phyloP scores from a whole-genome alignment of 495 filamentous ascomycete genomes.

The Chaetomidium leptoderma region DNA sequence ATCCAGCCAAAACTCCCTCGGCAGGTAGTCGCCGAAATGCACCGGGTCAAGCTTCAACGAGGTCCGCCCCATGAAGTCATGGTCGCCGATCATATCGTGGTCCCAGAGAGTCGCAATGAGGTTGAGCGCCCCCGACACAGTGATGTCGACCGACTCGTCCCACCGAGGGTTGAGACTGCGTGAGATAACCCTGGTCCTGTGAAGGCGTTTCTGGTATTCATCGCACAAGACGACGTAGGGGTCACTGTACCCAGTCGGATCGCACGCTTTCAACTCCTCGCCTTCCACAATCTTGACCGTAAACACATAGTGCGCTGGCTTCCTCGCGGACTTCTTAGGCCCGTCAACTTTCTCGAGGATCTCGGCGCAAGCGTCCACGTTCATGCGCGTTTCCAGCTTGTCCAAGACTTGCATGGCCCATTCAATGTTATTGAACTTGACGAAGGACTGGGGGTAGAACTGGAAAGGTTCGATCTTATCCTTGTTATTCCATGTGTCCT shows the following conservation, averaged over 20 bases:
- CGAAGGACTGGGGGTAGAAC: conserved; percentile 93
- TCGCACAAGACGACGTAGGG: conserved; percentile 96
- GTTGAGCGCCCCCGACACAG: conserved; percentile 83
- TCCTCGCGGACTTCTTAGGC: conserved; percentile 48
- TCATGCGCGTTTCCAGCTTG: conserved; percentile 79
- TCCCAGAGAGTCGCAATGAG: conserved; percentile 98
- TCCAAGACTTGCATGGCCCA: conserved; percentile 88
- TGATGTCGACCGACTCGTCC: conserved; percentile 97
- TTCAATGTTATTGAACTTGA: conserved; percentile 97
- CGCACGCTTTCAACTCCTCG: conserved; percentile 97
- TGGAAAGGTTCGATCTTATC: conserved; percentile 97
- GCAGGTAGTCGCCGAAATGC: conserved; percentile 93
- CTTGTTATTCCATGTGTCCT: conserved; percentile 89
- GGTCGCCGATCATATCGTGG: conserved; percentile 94
- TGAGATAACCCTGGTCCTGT: conserved; percentile 90
- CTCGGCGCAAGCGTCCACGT: conserved; percentile 90
- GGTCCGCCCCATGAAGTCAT: conserved; percentile 93
- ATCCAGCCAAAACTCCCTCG: conserved; percentile 94
- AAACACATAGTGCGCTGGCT: conserved; percentile 83
- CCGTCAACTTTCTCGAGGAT: conserved; percentile 63
- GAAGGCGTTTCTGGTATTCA: conserved; percentile 95
- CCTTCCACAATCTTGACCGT: conserved; percentile 98
- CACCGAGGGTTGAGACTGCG: conserved; percentile 90
- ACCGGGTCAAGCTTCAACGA: conserved; percentile 91
- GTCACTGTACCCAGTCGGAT: conserved; percentile 90